Evolutionary conservation across 805 yeast genomes (phyloP).

Genomic region (Ogataea glucozyma): DNA sequence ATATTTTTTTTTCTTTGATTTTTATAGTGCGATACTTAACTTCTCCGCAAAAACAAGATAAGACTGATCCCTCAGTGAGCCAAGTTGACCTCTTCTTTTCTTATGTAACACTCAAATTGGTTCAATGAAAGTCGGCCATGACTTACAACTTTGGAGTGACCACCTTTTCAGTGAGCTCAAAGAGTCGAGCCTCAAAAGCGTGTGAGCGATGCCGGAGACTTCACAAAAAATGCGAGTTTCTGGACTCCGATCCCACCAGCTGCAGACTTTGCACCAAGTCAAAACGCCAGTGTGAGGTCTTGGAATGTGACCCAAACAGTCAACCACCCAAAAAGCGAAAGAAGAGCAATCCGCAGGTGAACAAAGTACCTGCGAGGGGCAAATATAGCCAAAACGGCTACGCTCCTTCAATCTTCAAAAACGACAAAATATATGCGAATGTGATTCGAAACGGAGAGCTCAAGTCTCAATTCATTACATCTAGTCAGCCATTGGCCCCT

Average conservation of each 20-base stretch:
- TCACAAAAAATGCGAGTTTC: slow-evolving; percentile 27
- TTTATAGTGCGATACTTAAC: too few relatives aligned
- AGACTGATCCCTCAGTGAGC: too few relatives aligned
- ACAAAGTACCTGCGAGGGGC: too few relatives aligned
- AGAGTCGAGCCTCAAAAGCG: slow-evolving; percentile 23
- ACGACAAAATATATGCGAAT: slow-evolving; percentile 31
- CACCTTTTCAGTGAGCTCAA: slow-evolving; percentile 21
- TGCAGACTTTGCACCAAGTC: slow-evolving; percentile 20
- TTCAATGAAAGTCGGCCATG: slow-evolving; percentile 1
- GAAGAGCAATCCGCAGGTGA: not conserved
- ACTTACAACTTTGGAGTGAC: slow-evolving; percentile 15
- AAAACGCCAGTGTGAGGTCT: slow-evolving; percentile 12
- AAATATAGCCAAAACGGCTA: slow-evolving; percentile 4
- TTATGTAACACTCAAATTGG: too few relatives aligned
- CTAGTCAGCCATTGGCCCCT: slow-evolving; percentile 37
- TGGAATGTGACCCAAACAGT: not conserved
- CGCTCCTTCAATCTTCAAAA: slow-evolving; percentile 13
- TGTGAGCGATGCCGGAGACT: slow-evolving; percentile 29
- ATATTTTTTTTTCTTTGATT: too few relatives aligned
- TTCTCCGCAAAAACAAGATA: not conserved
- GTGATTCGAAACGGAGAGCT: slow-evolving; percentile 24
- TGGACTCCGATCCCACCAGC: slow-evolving; percentile 9
- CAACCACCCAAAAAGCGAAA: not conserved
- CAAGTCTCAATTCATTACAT: slow-evolving; percentile 32
- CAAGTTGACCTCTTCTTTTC: not conserved